Conservation (phyloP, 345 rosid species). For the Eucalyptus sideroxylon region DNA sequence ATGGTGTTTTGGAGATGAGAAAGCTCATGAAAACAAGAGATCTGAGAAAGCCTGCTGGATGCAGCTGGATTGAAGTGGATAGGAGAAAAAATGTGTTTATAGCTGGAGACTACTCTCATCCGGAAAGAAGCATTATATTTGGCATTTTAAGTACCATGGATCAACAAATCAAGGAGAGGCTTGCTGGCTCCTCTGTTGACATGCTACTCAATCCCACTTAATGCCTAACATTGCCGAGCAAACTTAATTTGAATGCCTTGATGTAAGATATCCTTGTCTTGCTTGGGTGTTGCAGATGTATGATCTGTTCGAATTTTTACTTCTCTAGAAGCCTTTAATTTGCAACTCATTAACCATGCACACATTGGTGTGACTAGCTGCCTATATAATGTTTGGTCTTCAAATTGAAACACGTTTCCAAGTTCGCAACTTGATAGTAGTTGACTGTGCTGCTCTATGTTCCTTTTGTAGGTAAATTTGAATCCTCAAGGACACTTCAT, state of each 20-base stretch:
- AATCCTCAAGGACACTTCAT: background rate
- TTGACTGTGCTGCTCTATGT: background rate
- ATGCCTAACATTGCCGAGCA: background rate
- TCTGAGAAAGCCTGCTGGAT: constrained; percentile 71
- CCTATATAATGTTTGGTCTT: background rate
- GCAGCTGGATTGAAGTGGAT: constrained; percentile 89
- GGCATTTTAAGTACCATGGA: constrained; percentile 18
- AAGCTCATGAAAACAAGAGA: constrained; percentile 55
- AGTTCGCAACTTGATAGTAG: background rate
- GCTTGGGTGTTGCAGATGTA: background rate
- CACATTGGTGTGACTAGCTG: background rate
- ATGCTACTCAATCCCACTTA: constrained; percentile 3
- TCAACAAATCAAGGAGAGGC: constrained; percentile 48
- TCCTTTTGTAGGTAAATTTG: background rate
- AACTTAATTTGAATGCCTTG: background rate
- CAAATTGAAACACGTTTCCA: background rate
- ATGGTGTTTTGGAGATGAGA: constrained; percentile 60
- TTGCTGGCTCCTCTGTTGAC: background rate
- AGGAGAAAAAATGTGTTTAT: constrained; percentile 43
- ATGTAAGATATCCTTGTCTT: background rate
- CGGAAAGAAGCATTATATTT: constrained; percentile 34
- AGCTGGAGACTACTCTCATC: constrained; percentile 70
- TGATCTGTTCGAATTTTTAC: background rate
- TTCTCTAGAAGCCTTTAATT: background rate
- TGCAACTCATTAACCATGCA: background rate